Evolutionary conservation across 768 basidiomycete species (phyloP).

Genomic region (Lactarius pseudohatsudake): DNA sequence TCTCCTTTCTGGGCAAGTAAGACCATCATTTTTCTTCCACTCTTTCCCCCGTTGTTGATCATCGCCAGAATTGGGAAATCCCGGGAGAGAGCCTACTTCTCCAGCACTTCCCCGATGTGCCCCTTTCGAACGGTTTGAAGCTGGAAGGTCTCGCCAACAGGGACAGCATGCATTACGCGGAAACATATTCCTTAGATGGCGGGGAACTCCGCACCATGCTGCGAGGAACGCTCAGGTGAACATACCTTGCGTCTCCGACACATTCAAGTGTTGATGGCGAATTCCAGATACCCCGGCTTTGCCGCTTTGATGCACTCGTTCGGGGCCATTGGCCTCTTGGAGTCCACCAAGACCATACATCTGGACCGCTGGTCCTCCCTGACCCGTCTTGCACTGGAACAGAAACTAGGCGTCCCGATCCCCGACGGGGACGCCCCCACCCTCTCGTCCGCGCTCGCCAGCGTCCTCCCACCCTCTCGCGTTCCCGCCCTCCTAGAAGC

Average conservation of each 20-base stretch:
- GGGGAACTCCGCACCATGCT: slow-evolving; percentile 59
- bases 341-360: slow-evolving; percentile 39
- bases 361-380: slow-evolving; percentile 43
- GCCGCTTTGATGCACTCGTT: slow-evolving; percentile 71
- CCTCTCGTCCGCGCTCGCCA: slow-evolving; percentile 37
- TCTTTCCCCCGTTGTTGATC: background rate
- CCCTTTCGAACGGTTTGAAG: slow-evolving; percentile 57
- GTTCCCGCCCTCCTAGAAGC: slow-evolving; percentile 40
- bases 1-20: slow-evolving; percentile 55
- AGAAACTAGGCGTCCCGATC: slow-evolving; percentile 33
- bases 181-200: slow-evolving; percentile 58
- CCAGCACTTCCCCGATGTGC: slow-evolving; percentile 63
- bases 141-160: slow-evolving; percentile 88
- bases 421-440: slow-evolving; percentile 36
- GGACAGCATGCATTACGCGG: slow-evolving; percentile 70
- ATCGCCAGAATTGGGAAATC: slow-evolving; percentile 47
- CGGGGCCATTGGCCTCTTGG: slow-evolving; percentile 66
- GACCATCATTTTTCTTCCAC: background rate
- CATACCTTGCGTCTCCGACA: background rate
- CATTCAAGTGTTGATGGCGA: slow-evolving; percentile 2
- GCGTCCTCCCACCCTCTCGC: slow-evolving; percentile 29
- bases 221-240: slow-evolving; percentile 80
- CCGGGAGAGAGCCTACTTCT: slow-evolving; percentile 54
- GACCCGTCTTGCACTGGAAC: slow-evolving; percentile 38
- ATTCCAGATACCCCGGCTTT: slow-evolving; percentile 79